A percentile compares a stretch with the other conserved stretches of the same genome.
Conservation (phyloP, 2,329 filamentous ascomycete species). For the Fusarium torreyae region DNA sequence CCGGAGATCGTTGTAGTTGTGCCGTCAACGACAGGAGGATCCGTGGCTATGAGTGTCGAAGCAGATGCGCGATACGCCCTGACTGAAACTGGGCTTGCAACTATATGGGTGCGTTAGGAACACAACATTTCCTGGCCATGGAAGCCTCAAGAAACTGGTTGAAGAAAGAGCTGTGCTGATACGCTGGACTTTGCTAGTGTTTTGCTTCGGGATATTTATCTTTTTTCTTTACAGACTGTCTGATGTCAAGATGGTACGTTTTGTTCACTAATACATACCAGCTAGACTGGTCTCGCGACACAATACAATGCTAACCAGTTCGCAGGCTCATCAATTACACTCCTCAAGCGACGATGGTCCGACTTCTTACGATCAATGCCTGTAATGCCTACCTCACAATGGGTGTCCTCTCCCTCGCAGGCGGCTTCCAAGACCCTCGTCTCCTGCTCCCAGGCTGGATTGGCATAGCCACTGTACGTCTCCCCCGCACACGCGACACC, state of each 20-base stretch:
- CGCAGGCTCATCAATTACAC: conserved; percentile 86
- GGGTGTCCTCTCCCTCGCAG: conserved; percentile 78
- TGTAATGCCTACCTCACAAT: conserved; percentile 83
- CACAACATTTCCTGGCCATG: not conserved
- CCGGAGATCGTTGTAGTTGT: conserved; percentile 50
- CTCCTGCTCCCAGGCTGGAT: conserved; percentile 85
- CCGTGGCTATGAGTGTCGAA: conserved; percentile 38
- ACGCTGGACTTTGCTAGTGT: conserved; percentile 66
- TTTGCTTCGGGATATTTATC: conserved; percentile 83
- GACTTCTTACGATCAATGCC: conserved; percentile 81
- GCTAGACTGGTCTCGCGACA: conserved; percentile 9
- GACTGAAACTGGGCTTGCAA: conserved; percentile 79
- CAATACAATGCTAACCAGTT: conserved; percentile 21
- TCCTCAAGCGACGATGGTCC: conserved; percentile 83
- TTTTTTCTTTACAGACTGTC: conserved; percentile 87
- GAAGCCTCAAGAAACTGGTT: not conserved
- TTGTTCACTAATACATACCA: not conserved
- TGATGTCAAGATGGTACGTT: conserved; percentile 84
- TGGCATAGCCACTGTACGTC: conserved; percentile 78
- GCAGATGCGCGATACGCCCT: conserved; percentile 58
- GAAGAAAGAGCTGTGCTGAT: conserved; percentile 21
- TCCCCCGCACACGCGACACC: conserved; percentile 17
- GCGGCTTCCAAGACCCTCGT: conserved; percentile 78
- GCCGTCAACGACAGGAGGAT: conserved; percentile 45
- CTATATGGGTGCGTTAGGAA: conserved; percentile 76